phyloP scores from a whole-genome alignment of 768 basidiomycete genomes.

The Suillus subalutaceus region DNA sequence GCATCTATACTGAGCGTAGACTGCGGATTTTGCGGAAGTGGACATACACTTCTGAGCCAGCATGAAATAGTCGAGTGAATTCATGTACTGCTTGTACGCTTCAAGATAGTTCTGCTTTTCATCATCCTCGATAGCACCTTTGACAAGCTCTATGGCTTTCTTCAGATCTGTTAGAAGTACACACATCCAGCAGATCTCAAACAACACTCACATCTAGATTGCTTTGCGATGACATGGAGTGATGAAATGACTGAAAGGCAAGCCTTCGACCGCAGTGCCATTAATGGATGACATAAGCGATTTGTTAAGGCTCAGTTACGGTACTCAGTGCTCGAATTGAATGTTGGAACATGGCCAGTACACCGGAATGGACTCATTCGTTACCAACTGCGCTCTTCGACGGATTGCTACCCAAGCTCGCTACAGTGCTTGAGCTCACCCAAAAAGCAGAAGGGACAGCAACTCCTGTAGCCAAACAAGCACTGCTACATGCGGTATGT shows the following conservation, averaged over 20 bases:
- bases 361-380: neutral
- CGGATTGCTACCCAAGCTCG: slow-evolving; percentile 59
- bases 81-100: slow-evolving; percentile 94
- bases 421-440: slow-evolving; percentile 60
- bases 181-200: neutral
- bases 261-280: neutral
- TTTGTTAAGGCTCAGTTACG: neutral
- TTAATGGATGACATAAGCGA: slow-evolving; percentile 13
- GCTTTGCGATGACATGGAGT: slow-evolving; percentile 44
- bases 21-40: neutral
- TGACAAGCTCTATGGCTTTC: slow-evolving; percentile 90
- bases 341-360: slow-evolving; percentile 4
- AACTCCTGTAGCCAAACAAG: slow-evolving; percentile 64
- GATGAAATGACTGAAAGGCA: slow-evolving; percentile 1
- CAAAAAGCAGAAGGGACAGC: slow-evolving; percentile 56
- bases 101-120: slow-evolving; percentile 90
- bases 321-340: neutral
- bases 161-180: slow-evolving; percentile 32
- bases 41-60: slow-evolving; percentile 86
- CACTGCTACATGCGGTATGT: slow-evolving; percentile 65
- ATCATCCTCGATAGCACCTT: slow-evolving; percentile 92
- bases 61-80: slow-evolving; percentile 98
- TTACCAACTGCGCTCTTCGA: slow-evolving; percentile 56
- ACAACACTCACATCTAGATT: slow-evolving; percentile 49
- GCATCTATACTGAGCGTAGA: slow-evolving; percentile 28